Base-by-base conservation (phyloP, 2,329 filamentous ascomycete genomes). In the Colletotrichum tamarilloi region DNA sequence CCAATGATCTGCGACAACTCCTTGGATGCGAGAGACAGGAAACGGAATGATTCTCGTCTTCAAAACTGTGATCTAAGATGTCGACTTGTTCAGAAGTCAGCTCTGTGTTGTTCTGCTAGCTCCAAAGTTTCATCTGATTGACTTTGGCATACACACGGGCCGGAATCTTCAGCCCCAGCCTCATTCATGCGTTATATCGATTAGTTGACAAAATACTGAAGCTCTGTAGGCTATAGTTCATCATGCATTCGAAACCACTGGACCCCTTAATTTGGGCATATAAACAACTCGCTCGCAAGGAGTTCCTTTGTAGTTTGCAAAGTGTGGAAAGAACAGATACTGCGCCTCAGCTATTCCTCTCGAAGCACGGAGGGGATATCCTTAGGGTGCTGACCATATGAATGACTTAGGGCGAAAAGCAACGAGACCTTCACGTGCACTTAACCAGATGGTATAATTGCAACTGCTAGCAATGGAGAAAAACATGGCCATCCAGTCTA, bases 281-380 rank as follows among this genome's bases (percentile, higher is more conserved):
- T 38, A 57, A 73, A 56, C 60, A 73, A 14, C 26, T 62, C 11
- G 11, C 7, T 6, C 8, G 26, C 66, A 52, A 62, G 60, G 67
- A 30, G n/a, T 11, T 19, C 46, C 70, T 63, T 24, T n/a, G 24
- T 49, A n/a, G n/a, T n/a, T n/a, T 22, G 63, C n/a, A n/a, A 35
- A 35, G 24, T 12, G n/a, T 22, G 19, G 26, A 46, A 49, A 66
- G 56, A 58, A 70, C 22, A n/a, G 26, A 38, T 19, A 11, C 26
- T 35, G 19, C 32, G 6, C 11, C 12, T 38, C 22, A 22, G 12
- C 52, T 62, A 55, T 24, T 59, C 32, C 19, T 24, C 38, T 28
- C 19, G 26, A 16, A 42, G 38, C 19, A 42, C 38, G 1, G 12
- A 16, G 52, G 52, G 32, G 16, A 16, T 57, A 32, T 42, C 35